Base-by-base conservation (phyloP, 2,329 filamentous ascomycete genomes). In the Aspergillus pseudonomiae region DNA sequence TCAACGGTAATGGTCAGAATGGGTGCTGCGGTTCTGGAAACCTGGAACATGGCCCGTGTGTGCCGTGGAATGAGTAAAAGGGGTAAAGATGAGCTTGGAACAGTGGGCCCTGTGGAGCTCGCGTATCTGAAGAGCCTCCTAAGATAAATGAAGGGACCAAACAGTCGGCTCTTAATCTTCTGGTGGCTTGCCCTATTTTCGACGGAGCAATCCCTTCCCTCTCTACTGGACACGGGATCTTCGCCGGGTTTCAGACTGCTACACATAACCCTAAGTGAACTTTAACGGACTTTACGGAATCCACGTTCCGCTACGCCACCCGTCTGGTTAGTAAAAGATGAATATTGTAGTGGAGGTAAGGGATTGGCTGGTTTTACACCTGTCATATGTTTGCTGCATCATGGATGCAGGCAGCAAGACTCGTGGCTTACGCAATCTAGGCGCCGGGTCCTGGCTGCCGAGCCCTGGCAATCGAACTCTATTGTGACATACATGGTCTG, bases 191-290 rank as follows among this genome's bases (percentile, higher is more conserved):
- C 52, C 32, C 11, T 55, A 21, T 55, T 55, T 55, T 32, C 6
- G 32, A 36, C 52, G 52, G 52, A 55, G n/a, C 11, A 19, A 6
- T 39, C 14, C 34, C 21, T 26, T 14, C 12, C n/a, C 12, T 21
- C 52, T 39, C 7, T 10, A 36, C 32, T 39, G 32, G 52, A 39
- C 30, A 55, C 52, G 52, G 52, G 24, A 21, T 55, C 34, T 6
- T 24, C 30, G 16, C 52, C 52, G 52, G 26, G 52, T 55, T 55
- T 55, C 52, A 55, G 32, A 12, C 28, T 55, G 52, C 52, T n/a
- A n/a, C 48, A 32, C 19, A 26, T 26, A 55, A 21, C 32, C 52
- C 52, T 55, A 55, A n/a, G 30, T 24, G 24, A 21, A 11, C 19
- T 26, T 36, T 21, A 28, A 28, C 28, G 14, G 16, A 53, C 1